These are phyloP conservation scores for Spizellomyces punctatus DNA, from an alignment of 192 early-diverging fungal species.

Conservation along the genomic window DNA sequence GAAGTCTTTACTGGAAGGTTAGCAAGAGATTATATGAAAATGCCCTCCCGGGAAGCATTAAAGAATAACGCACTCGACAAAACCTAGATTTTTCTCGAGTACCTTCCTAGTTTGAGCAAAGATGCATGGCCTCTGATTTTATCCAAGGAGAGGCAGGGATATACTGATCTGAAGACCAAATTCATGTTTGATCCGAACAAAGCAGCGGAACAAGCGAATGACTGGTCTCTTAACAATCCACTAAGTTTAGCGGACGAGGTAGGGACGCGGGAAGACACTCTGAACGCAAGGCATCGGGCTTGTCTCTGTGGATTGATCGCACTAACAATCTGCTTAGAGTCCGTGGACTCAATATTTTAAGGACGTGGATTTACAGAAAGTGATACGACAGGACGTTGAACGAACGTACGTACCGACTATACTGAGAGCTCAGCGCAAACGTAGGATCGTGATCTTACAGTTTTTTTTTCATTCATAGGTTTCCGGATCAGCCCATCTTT, in stretches of 20 bases:
- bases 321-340: constrained; percentile 56
- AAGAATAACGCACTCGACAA: neutral
- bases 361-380: constrained; percentile 80
- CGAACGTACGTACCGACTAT: constrained; percentile 66
- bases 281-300: neutral
- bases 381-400: constrained; percentile 90
- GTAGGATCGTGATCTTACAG: neutral
- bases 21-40: neutral
- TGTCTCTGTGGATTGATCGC: neutral
- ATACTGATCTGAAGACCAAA: constrained; percentile 64
- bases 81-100: constrained; percentile 46
- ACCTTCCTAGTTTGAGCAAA: constrained; percentile 37
- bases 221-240: constrained; percentile 81
- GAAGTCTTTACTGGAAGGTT: constrained; percentile 52
- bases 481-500: constrained; percentile 89
- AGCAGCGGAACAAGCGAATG: constrained; percentile 49
- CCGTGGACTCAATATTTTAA: constrained; percentile 93
- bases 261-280: neutral
- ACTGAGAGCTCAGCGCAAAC: neutral
- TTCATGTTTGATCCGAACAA: constrained; percentile 68
- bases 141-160: constrained; percentile 66
- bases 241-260: constrained; percentile 81
- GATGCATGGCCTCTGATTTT: constrained; percentile 60
- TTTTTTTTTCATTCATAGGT: constrained; percentile 51
- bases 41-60: neutral